Base-by-base conservation (phyloP, 2,329 filamentous ascomycete species). In the Penicillium sp. region DNA sequence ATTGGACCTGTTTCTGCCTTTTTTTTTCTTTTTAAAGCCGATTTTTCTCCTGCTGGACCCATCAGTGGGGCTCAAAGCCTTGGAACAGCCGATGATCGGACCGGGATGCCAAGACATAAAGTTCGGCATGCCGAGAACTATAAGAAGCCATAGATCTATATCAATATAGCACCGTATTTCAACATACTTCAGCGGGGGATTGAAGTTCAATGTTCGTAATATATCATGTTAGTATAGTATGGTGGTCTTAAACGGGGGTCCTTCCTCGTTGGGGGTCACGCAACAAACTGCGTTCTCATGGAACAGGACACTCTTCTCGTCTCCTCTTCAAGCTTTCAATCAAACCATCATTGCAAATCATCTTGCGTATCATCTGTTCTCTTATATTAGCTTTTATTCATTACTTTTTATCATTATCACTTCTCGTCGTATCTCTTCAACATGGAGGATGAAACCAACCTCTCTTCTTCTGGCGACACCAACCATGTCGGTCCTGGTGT, bases 61-160 rank as follows among this genome's bases (percentile, higher is more conserved):
- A 60, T 34, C 45, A 42, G 62, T 64, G 63, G 63, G 63, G 52
- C 55, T 10, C 13, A 34, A 24, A n/a, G 14, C 14, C 20, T 24
- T 46, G 44, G 32, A 61, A 58, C 38, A 37, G 57, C 63, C 63
- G 63, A 64, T 38, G 55, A 58, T 61, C 61, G 63, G 61, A 53
- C 62, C 59, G 61, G 56, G 18, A 58, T 63, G 59, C 62, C 63
- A 62, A 54, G 49, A 22, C 2, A 20, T 43, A 35, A 34, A 29
- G 16, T 26, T 40, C 53, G 53, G 53, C n/a, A 56, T 56, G 53
- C 53, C 53, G 53, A 56, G 40, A 45, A 31, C 13, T 45, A 39
- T 47, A 39, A 34, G 18, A 48, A 6, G 9, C 16, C 39, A 31
- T 32, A 35, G 39, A 45, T 50, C 48, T 34, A 50, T 44, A 39